Percentiles rank a stretch among this genome's conserved stretches.
Evolutionary conservation across 352 stramenopile species (phyloP).

Genomic region (Phytopythium kandeliae): DNA sequence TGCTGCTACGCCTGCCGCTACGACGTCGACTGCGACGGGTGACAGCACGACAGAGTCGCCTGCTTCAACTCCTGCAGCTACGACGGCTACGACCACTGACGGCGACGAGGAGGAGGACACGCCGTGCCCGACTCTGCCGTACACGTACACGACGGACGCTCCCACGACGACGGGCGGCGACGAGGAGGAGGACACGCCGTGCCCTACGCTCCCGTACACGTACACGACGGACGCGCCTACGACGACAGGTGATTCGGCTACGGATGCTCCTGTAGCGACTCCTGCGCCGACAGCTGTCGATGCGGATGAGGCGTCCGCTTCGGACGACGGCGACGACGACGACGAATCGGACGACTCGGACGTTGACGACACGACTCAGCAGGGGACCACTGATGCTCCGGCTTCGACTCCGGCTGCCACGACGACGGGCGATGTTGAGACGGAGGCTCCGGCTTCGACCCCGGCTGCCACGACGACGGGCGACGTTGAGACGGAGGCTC

Average conservation of each 20-base stretch:
- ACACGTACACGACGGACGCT: slow-evolving; percentile 18
- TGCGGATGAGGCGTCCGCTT: no score
- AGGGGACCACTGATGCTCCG: no score
- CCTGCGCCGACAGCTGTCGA: no score
- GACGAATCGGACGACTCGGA: background rate
- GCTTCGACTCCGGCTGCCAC: slow-evolving; percentile 7
- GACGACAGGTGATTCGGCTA: background rate
- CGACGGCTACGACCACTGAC: no score
- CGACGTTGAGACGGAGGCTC: slow-evolving; percentile 1
- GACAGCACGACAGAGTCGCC: background rate
- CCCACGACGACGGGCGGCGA: background rate
- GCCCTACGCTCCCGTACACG: slow-evolving; percentile 25
- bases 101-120: slow-evolving; percentile 14
- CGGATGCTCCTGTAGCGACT: no score
- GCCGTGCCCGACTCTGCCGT: slow-evolving; percentile 20
- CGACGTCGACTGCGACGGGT: slow-evolving; percentile 4
- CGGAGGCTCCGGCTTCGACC: slow-evolving; percentile 10
- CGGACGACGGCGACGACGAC: no score
- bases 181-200: slow-evolving; percentile 17
- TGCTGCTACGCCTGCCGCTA: slow-evolving; percentile 2
- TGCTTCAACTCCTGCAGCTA: background rate
- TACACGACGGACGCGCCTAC: no score
- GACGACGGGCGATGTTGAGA: background rate
- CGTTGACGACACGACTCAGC: background rate
- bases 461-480: slow-evolving; percentile 5